Evolutionary conservation across 352 stramenopile species (phyloP).

Genomic region (Pythium insidiosum): DNA sequence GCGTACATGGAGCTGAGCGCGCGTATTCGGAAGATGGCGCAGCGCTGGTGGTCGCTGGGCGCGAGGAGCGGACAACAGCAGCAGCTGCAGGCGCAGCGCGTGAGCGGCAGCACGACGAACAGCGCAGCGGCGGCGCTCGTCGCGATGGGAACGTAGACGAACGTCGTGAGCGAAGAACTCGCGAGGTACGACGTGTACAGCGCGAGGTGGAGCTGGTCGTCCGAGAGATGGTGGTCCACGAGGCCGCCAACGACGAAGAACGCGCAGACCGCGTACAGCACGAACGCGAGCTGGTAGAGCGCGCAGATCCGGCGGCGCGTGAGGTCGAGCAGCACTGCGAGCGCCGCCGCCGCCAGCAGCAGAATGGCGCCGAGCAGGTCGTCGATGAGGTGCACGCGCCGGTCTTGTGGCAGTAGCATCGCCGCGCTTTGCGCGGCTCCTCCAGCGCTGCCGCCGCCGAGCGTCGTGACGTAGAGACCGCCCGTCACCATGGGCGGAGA

Average conservation of each 20-base stretch:
- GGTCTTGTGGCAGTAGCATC: conserved; percentile 10
- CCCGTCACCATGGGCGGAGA: neutral
- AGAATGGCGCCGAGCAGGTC: conserved; percentile 62
- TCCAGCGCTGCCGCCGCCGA: no score
- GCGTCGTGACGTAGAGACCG: neutral
- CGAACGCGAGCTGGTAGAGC: conserved; percentile 66
- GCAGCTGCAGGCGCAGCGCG: conserved; percentile 50
- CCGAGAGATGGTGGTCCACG: conserved; percentile 60
- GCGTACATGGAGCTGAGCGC: conserved; percentile 43
- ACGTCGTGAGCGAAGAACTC: conserved; percentile 36
- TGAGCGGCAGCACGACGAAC: conserved; percentile 18
- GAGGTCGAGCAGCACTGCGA: conserved; percentile 54
- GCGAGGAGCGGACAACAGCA: conserved; percentile 60
- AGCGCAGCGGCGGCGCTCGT: conserved; percentile 27
- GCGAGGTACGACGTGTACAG: conserved; percentile 55
- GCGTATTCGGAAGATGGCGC: conserved; percentile 41
- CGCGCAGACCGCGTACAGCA: conserved; percentile 29
- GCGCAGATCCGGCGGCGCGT: conserved; percentile 57
- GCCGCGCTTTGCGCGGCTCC: neutral
- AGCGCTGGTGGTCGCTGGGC: conserved; percentile 30
- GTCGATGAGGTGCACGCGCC: conserved; percentile 64
- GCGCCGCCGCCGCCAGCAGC: conserved; percentile 35
- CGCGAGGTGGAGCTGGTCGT: conserved; percentile 63
- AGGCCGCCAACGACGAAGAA: conserved; percentile 67
- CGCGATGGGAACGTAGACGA: conserved; percentile 51